Evolutionary conservation across 2,329 filamentous ascomycete genomes (phyloP), one percentile per base, ranked within the genome.

Genomic region (Akanthomyces lecanii): DNA sequence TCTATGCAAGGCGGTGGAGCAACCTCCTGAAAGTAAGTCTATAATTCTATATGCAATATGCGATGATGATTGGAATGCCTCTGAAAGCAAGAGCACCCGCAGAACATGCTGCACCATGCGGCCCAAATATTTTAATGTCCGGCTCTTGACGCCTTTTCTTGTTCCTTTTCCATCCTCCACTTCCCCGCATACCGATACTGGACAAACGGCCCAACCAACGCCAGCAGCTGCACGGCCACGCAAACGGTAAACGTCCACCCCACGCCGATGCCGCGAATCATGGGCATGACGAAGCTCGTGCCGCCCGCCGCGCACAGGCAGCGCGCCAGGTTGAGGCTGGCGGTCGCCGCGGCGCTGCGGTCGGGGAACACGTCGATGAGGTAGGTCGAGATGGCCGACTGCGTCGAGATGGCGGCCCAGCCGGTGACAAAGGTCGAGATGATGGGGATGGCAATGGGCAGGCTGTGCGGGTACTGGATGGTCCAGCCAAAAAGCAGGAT

Each of bases 401-500:
- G 77, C 3, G 76, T 81, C 0, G 81, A 81, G 5, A 82, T 74
- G 0, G 77, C 77, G 0, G 81, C 76, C 81, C 81, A 83, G 4
- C 82, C 82, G 0, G 79, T 79, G 44, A 83, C 71, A 61, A 85
- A 84, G 0, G 79, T 81, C 0, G 78, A 77, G 0, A 81, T 68
- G 38, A 85, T 79, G 0, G 82, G 81, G 0, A 81, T 71, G 0
- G 80, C 78, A 21, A 84, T 80, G 52, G 79, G 79, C 0, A 82
- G 76, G 0, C 66, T 65, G 0, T 73, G 57, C 0, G 72, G 65
- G 59, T 77, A 79, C 16, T 82, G 72, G 8, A 83, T 76, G 0
- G 78, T 80, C 82, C 82, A 85, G 40, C 82, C 82, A 54, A 84
- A 85, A 25, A 79, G 66, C 1, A 83, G 52, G 18, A 83, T 75